Evolutionary conservation across 2,329 filamentous ascomycete species (phyloP).

Genomic region (Trematosphaeria pertusa): DNA sequence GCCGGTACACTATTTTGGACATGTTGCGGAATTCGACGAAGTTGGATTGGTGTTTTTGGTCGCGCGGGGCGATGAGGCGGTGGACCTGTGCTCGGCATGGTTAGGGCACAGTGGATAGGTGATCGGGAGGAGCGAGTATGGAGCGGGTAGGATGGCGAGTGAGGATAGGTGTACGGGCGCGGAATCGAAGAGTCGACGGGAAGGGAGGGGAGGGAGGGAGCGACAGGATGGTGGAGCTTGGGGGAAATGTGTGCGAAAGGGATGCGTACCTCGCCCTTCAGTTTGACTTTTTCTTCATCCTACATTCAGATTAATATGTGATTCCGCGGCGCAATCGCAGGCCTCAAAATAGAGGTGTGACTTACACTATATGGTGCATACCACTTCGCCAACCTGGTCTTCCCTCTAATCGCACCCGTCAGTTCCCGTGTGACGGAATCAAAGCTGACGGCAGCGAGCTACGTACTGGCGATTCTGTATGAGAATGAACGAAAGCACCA

Average conservation of each 20-base stretch:
- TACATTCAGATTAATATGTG: constrained; percentile 37
- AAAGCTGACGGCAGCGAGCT: constrained; percentile 5
- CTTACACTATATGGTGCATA: constrained; percentile 90
- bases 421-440: constrained; percentile 9
- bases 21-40: constrained; percentile 93
- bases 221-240: constrained; percentile 2
- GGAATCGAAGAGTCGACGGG: constrained; percentile 1
- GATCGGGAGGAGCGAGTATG: constrained; percentile 7
- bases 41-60: constrained; percentile 99
- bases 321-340: background rate
- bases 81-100: constrained; percentile 71
- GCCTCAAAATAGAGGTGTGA: constrained; percentile 16
- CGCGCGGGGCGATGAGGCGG: constrained; percentile 93
- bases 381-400: constrained; percentile 98
- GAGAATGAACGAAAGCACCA: constrained; percentile 84
- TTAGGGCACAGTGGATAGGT: constrained; percentile 9
- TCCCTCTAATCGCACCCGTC: constrained; percentile 72
- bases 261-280: constrained; percentile 86
- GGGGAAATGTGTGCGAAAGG: constrained; percentile 6
- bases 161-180: background rate
- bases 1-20: constrained; percentile 93
- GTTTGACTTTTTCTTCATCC: constrained; percentile 98
- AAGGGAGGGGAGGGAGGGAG: constrained; percentile 5
- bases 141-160: constrained; percentile 4
- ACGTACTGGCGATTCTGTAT: constrained; percentile 86